Evolutionary conservation across 306 rosid species (phyloP).

Genomic region (Acacia crassicarpa): DNA sequence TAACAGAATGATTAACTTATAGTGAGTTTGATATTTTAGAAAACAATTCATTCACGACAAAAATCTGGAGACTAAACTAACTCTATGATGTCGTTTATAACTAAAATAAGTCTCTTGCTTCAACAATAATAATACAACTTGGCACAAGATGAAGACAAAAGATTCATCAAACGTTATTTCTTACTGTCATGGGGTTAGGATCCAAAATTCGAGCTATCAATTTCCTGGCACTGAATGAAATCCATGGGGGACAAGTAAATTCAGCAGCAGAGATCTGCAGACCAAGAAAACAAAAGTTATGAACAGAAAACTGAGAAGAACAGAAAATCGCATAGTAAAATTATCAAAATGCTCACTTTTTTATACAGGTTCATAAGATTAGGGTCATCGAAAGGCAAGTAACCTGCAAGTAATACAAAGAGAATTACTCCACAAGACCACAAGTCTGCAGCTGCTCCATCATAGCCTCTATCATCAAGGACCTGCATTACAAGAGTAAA

Average conservation of each 20-base stretch:
- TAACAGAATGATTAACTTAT: not conserved
- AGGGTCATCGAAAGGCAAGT: conserved; percentile 95
- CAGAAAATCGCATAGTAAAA: conserved; percentile 9
- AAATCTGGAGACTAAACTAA: not conserved
- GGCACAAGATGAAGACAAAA: conserved; percentile 16
- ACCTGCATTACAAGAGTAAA: conserved; percentile 52
- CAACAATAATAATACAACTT: conserved; percentile 4
- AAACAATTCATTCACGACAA: not conserved
- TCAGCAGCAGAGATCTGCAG: conserved; percentile 90
- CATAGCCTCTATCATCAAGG: conserved; percentile 91
- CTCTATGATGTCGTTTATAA: not conserved
- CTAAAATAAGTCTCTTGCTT: conserved; percentile 17
- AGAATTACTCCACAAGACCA: conserved; percentile 99
- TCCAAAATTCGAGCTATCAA: conserved; percentile 86
- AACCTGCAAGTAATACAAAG: conserved; percentile 97
- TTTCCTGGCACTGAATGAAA: conserved; percentile 88
- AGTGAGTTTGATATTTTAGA: not conserved
- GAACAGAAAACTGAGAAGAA: conserved; percentile 22
- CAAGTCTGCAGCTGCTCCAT: conserved; percentile 93
- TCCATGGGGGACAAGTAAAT: conserved; percentile 95
- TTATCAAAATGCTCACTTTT: conserved; percentile 60
- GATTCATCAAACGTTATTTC: conserved; percentile 30
- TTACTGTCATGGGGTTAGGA: conserved; percentile 90
- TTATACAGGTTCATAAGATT: conserved; percentile 85
- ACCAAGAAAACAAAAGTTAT: conserved; percentile 41